Evolutionary conservation across 1,284 basidiomycete genomes (phyloP).

Genomic region (Naganishia liquefaciens): DNA sequence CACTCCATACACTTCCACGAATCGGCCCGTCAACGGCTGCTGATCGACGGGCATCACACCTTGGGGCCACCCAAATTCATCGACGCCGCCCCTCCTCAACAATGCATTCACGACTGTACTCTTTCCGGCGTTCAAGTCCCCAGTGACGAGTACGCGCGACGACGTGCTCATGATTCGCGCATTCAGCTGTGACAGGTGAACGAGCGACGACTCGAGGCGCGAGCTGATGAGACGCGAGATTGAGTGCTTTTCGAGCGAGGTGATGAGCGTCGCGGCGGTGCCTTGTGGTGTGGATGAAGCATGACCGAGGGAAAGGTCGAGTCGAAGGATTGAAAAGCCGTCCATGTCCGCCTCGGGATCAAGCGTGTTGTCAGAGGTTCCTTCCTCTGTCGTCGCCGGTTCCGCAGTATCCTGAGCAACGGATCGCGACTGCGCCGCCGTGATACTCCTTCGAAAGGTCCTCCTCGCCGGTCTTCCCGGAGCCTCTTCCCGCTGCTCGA

Average conservation of each 20-base stretch:
- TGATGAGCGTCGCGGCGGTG: conserved; percentile 76
- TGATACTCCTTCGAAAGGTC: conserved; percentile 24
- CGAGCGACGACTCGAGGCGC: conserved; percentile 72
- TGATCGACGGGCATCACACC: conserved; percentile 97
- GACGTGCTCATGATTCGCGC: conserved; percentile 86
- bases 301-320: conserved; percentile 88
- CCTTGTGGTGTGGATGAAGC: conserved; percentile 62
- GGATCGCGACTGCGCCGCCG: conserved; percentile 9
- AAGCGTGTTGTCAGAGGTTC: neutral
- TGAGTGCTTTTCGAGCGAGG: conserved; percentile 86
- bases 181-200: conserved; percentile 82
- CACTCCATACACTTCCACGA: conserved; percentile 95
- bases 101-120: conserved; percentile 97
- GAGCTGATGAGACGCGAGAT: conserved; percentile 91
- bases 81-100: conserved; percentile 61
- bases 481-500: neutral
- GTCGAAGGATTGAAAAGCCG: conserved; percentile 80
- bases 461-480: conserved; percentile 1
- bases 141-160: conserved; percentile 97
- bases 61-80: conserved; percentile 33
- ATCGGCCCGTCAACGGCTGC: conserved; percentile 95
- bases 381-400: neutral
- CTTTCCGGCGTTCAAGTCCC: conserved; percentile 97
- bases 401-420: neutral
- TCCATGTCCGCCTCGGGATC: conserved; percentile 35